These are phyloP conservation scores for Cymbidium sinense DNA, from an alignment of 106 monocot species.

Conservation along the genomic window DNA sequence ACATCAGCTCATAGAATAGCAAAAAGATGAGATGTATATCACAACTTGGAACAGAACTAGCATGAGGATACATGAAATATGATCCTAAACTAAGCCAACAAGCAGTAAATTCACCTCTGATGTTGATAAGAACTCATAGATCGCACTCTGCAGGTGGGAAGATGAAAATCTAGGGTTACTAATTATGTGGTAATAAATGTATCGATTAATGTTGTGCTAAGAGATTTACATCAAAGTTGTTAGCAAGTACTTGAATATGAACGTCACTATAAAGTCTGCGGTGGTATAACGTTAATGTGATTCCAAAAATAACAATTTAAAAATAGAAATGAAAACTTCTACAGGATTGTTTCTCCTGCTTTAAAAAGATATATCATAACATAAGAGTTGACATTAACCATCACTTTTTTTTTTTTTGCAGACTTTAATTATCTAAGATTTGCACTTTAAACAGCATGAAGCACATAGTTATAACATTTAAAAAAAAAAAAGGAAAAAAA, in stretches of 20 bases:
- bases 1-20: background rate
- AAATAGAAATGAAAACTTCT: background rate
- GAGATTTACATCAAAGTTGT: background rate
- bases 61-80: background rate
- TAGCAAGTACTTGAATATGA: too few relatives aligned
- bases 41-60: background rate
- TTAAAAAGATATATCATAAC: background rate
- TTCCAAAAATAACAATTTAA: background rate
- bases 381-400: background rate
- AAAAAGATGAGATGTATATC: conserved; percentile 8
- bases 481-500: background rate
- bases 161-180: too few relatives aligned
- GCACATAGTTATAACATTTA: background rate
- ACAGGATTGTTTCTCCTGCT: background rate
- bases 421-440: background rate
- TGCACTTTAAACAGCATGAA: background rate
- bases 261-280: background rate
- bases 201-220: background rate
- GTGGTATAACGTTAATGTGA: background rate
- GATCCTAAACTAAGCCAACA: background rate
- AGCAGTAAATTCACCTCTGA: conserved; percentile 38
- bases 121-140: conserved; percentile 53
- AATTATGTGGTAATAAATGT: too few relatives aligned
- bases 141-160: conserved; percentile 47
- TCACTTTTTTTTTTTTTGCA: background rate